phyloP scores from a whole-genome alignment of 129 eudicot species.

The Rutidosis leptorrhynchoides region DNA sequence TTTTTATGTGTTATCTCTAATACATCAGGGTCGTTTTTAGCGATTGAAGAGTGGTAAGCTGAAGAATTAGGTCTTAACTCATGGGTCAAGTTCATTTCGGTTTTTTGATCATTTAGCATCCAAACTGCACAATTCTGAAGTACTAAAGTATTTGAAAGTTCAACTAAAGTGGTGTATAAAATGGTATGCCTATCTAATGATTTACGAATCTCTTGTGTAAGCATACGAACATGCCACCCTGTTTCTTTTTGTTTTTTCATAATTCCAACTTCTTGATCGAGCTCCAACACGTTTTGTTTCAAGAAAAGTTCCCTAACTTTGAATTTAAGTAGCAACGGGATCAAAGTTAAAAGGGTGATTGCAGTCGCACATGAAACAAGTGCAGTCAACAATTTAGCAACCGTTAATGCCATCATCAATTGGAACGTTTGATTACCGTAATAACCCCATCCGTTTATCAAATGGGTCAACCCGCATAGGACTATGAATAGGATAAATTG shows the following conservation, averaged over 20 bases:
- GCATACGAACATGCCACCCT: conserved; percentile 69
- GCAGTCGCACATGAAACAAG: conserved; percentile 84
- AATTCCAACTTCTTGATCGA: conserved; percentile 79
- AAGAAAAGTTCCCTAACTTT: conserved; percentile 78
- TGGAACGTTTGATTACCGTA: conserved; percentile 73
- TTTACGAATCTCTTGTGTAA: conserved; percentile 75
- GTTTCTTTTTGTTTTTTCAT: conserved; percentile 83
- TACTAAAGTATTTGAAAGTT: conserved; percentile 68
- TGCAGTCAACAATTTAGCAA: conserved; percentile 66
- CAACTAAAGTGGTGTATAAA: conserved; percentile 68
- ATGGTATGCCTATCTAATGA: conserved; percentile 75
- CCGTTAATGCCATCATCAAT: conserved; percentile 66
- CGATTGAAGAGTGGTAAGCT: conserved; percentile 34
- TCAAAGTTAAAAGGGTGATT: conserved; percentile 65
- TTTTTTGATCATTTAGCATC: conserved; percentile 57
- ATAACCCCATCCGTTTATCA: conserved; percentile 81
- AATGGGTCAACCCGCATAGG: conserved; percentile 81
- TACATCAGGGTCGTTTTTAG: conserved; percentile 65
- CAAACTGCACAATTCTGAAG: conserved; percentile 80
- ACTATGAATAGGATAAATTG: conserved; percentile 75
- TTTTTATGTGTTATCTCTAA: conserved; percentile 52
- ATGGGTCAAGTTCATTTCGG: conserved; percentile 66
- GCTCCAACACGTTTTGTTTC: conserved; percentile 67
- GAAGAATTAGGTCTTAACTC: conserved; percentile 42
- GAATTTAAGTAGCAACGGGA: conserved; percentile 67